Evolutionary conservation across 768 basidiomycete species (phyloP).

Genomic region (Lactarius trivialis): DNA sequence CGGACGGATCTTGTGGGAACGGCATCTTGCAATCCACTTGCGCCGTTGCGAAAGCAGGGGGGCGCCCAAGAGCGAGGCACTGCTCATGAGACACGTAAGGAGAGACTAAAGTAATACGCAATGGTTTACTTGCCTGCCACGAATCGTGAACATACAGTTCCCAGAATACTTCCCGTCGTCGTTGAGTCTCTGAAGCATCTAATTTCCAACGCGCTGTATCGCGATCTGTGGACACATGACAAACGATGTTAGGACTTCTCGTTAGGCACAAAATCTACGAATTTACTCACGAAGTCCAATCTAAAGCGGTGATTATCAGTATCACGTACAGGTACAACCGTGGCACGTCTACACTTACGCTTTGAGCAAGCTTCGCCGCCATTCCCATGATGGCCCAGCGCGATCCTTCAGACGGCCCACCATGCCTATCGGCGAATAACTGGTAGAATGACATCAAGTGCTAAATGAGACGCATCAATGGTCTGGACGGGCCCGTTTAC

Average conservation of each 20-base stretch:
- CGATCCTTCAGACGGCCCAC: conserved; percentile 32
- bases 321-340: conserved; percentile 16
- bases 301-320: conserved; percentile 31
- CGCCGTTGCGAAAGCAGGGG: conserved; percentile 50
- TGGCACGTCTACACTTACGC: conserved; percentile 35
- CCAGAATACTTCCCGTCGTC: conserved; percentile 54
- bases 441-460: conserved; percentile 46
- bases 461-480: conserved; percentile 32
- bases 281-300: conserved; percentile 59
- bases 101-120: background rate
- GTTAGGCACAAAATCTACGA: background rate
- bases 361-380: conserved; percentile 63
- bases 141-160: conserved; percentile 62
- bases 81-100: conserved; percentile 25
- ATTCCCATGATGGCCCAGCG: conserved; percentile 69
- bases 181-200: conserved; percentile 47
- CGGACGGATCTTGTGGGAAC: conserved; percentile 44
- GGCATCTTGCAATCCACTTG: conserved; percentile 25
- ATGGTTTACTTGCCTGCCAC: conserved; percentile 48
- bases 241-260: conserved; percentile 6
- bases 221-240: conserved; percentile 42
- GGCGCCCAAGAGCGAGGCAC: conserved; percentile 67
- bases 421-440: conserved; percentile 41
- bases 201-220: conserved; percentile 64
- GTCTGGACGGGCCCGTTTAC: background rate